Percentiles rank a stretch among this genome's conserved stretches.
Evolutionary conservation across 345 rosid species (phyloP).

Genomic region (Turritis glabra): DNA sequence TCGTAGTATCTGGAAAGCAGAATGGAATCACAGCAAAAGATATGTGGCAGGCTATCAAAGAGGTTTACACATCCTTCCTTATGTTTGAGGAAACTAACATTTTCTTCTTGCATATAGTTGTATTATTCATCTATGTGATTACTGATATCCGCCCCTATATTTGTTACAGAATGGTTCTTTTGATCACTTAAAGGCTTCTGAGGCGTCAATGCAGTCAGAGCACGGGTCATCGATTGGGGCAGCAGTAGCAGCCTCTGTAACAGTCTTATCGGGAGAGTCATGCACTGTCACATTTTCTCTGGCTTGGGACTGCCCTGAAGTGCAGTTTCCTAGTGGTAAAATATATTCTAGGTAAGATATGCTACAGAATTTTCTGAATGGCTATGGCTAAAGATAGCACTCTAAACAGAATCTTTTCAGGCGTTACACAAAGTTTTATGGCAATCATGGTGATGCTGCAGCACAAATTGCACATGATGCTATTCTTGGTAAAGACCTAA

Average conservation of each 20-base stretch:
- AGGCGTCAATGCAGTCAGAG: constrained; percentile 53
- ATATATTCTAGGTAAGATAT: constrained; percentile 61
- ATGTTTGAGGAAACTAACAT: background rate
- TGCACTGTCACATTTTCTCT: constrained; percentile 72
- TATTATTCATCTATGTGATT: background rate
- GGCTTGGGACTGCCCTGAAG: constrained; percentile 96
- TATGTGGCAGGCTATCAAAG: constrained; percentile 82
- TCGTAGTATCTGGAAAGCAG: constrained; percentile 66
- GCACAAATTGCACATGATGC: constrained; percentile 85
- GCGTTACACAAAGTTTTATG: constrained; percentile 87
- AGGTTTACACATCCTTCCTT: constrained; percentile 47
- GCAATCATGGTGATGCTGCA: constrained; percentile 68
- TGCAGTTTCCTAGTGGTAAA: constrained; percentile 60
- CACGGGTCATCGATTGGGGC: constrained; percentile 89
- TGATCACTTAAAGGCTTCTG: constrained; percentile 50
- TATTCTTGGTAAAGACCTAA: constrained; percentile 55
- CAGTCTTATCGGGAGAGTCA: constrained; percentile 52
- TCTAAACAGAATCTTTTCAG: constrained; percentile 41
- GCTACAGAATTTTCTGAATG: background rate
- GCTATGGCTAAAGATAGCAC: background rate
- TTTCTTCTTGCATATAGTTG: background rate
- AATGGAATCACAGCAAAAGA: constrained; percentile 72
- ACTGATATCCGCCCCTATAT: background rate
- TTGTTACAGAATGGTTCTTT: constrained; percentile 69
- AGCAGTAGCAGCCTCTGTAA: constrained; percentile 82